Evolutionary conservation across 352 stramenopile species (phyloP).

Genomic region (Globisporangium heterothallicum): DNA sequence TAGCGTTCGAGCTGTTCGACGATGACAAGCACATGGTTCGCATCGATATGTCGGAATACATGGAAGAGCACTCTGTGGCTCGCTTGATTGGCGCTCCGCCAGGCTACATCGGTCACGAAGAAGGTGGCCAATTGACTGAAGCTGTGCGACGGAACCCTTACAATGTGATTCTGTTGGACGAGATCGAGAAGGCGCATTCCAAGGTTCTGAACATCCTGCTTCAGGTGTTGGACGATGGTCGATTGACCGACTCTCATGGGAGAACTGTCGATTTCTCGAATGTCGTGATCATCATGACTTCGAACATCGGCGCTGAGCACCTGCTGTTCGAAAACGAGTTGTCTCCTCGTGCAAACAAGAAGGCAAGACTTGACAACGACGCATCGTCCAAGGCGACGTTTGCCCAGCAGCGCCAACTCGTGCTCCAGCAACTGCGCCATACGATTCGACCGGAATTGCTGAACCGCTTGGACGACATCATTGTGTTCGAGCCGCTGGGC

Average conservation of each 20-base stretch:
- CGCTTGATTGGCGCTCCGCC: slow-evolving; percentile 92
- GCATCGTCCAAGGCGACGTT: slow-evolving; percentile 35
- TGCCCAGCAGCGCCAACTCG: slow-evolving; percentile 53
- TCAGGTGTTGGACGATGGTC: slow-evolving; percentile 97
- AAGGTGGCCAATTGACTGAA: slow-evolving; percentile 95
- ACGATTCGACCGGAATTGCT: slow-evolving; percentile 94
- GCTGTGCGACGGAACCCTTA: slow-evolving; percentile 94
- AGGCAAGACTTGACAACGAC: slow-evolving; percentile 39
- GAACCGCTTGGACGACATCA: slow-evolving; percentile 95
- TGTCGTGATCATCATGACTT: slow-evolving; percentile 97
- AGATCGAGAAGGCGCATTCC: slow-evolving; percentile 97
- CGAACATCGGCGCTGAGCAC: slow-evolving; percentile 92
- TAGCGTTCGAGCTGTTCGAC: slow-evolving; percentile 94
- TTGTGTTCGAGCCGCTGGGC: slow-evolving; percentile 94
- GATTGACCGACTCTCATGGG: slow-evolving; percentile 95
- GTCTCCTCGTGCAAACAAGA: slow-evolving; percentile 55
- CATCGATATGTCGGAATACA: slow-evolving; percentile 98
- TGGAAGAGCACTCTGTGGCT: slow-evolving; percentile 93
- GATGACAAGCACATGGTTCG: slow-evolving; percentile 93
- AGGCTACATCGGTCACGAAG: slow-evolving; percentile 94
- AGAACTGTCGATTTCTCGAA: slow-evolving; percentile 97
- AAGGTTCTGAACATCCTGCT: slow-evolving; percentile 96
- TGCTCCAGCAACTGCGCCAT: slow-evolving; percentile 84
- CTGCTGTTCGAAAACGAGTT: slow-evolving; percentile 71
- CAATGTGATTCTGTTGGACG: slow-evolving; percentile 96